Base-by-base conservation (phyloP, 345 rosid species). In the Brassica rapa region DNA sequence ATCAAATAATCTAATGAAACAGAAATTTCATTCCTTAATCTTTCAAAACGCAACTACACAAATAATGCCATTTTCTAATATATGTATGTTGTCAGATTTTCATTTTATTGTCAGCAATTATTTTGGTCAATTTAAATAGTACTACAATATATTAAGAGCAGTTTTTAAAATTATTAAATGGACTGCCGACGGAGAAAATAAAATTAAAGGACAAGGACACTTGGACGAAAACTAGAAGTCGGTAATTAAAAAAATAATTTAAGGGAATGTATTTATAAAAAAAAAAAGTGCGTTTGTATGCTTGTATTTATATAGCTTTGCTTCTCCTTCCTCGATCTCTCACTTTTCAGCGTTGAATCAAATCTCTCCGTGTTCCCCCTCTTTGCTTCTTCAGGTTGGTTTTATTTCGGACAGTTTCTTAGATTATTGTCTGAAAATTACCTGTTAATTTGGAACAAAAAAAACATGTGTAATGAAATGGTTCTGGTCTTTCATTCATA, bases 311-410 rank as follows among this genome's bases (percentile, higher is more conserved):
- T 62, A 41, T 63, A 4, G 27, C 19, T 32, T 29, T 10, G 8
- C 49, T 2, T 62, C 75, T 73, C 35, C 79, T 68, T 55, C 49
- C 53, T 63, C 67, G 14, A 16, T 25, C n/a, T 19, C 71, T 72
- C 73, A 64, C 72, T 72, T 71, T 71, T 57, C 82, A 73, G 73
- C 82, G 39, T 61, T 61, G 19, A 8, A 67, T 49, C 77, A 68
- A 65, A 69, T 35, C 70, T 80, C 79, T 73, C 74, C 72, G 66
- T 53, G 16, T 35, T 49, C 72, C 67, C 56, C 56, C 56, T 7
- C 57, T 67, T 46, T 19, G 25, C 70, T 68, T 56, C 68, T 68
- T 41, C 62, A 80, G 83, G 83, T 80, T 68, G 9, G 62, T 4
- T 16, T 77, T 29, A 37, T 14, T 6, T 60, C 30, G 30, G 30